Conservation (phyloP, 805 yeast genomes). For the Lipomyces anomalus region DNA sequence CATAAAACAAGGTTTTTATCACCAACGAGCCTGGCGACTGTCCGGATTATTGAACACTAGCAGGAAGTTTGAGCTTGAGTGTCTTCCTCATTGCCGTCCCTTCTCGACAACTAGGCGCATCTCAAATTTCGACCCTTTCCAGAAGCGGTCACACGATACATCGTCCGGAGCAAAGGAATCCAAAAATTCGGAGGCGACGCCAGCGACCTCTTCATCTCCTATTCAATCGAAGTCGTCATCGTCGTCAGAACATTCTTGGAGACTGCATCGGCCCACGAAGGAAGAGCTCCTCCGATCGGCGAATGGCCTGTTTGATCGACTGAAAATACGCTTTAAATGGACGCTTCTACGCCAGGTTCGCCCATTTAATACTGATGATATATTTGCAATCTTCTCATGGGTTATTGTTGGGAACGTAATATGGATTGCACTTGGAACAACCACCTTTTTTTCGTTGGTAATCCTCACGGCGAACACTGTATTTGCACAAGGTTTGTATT, state of each 20-base stretch:
- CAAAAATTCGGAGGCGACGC: not conserved
- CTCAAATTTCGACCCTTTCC: constrained; percentile 1
- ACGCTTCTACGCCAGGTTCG: constrained; percentile 64
- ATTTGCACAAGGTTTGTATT: constrained; percentile 54
- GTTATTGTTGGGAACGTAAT: constrained; percentile 79
- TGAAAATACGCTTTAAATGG: constrained; percentile 61
- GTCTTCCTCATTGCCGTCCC: constrained; percentile 1
- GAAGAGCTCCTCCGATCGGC: constrained; percentile 44
- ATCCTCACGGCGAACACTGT: constrained; percentile 75
- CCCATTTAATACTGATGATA: constrained; percentile 89
- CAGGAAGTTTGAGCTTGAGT: not conserved
- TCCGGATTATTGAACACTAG: constrained; percentile 1
- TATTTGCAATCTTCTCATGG: constrained; percentile 89
- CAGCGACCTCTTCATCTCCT: no score
- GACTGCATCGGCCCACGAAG: constrained; percentile 30
- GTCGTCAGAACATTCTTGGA: no score
- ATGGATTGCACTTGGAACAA: constrained; percentile 77
- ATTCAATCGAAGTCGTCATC: no score
- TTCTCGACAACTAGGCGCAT: constrained; percentile 8
- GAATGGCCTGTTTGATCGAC: constrained; percentile 37
- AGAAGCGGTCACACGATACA: not conserved
- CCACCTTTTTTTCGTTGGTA: constrained; percentile 81
- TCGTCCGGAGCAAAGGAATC: not conserved
- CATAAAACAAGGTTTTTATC: not conserved
- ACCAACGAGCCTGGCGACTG: not conserved